Conservation (phyloP, 306 rosid genomes). For the Vigna unguiculata region DNA sequence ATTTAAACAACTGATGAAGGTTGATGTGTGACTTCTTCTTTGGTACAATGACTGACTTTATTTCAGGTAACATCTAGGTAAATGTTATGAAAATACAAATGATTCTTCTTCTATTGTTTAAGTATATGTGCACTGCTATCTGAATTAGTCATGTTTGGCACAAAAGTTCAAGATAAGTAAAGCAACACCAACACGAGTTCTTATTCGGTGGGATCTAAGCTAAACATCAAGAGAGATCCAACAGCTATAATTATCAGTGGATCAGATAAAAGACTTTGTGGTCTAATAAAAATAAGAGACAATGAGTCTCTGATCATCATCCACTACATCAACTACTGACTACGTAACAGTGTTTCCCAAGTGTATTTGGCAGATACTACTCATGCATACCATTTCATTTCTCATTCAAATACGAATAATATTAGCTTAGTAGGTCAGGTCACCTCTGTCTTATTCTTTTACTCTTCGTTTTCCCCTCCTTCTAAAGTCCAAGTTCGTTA, state of each 20-base stretch:
- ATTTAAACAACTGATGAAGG: conserved; percentile 18
- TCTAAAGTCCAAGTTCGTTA: conserved; percentile 41
- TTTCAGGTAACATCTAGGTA: background rate
- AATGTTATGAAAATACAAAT: background rate
- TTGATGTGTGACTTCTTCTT: background rate
- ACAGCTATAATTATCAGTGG: background rate
- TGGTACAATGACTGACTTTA: background rate
- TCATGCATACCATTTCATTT: conserved; percentile 20
- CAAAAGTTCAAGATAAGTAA: conserved; percentile 1
- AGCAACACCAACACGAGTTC: background rate
- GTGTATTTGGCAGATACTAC: conserved; percentile 11
- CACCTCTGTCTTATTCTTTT: background rate
- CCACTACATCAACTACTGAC: conserved; percentile 6
- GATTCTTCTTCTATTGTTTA: conserved; percentile 2
- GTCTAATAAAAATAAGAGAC: conserved; percentile 23
- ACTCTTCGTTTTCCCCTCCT: background rate
- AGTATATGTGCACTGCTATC: background rate
- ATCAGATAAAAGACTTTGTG: background rate
- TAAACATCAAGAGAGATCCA: background rate
- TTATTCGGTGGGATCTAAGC: background rate
- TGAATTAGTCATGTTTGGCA: background rate
- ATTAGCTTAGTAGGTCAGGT: background rate
- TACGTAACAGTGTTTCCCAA: background rate
- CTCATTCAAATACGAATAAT: conserved; percentile 7
- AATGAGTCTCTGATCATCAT: conserved; percentile 21